A percentile compares a stretch with the other conserved stretches of the same genome.
Conservation (phyloP, 2,329 filamentous ascomycete genomes). For the Trichoderma asperellum region DNA sequence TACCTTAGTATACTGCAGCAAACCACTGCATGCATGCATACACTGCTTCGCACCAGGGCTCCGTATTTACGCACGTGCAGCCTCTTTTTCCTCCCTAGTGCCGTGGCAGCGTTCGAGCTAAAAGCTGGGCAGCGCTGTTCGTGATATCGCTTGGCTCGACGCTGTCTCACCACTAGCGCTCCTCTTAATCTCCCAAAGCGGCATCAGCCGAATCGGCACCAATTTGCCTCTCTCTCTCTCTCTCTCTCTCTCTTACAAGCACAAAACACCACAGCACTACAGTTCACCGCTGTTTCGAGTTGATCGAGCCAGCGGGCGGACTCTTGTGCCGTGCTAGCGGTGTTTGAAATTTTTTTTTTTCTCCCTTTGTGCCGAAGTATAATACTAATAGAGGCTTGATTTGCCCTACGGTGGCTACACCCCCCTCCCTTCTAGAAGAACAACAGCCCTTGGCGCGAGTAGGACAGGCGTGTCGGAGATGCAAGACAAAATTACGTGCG, state of each 20-base stretch:
- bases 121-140: background rate
- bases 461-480: constrained; percentile 12
- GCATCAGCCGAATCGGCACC: constrained; percentile 21
- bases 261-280: background rate
- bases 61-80: constrained; percentile 19
- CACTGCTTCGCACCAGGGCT: constrained; percentile 3
- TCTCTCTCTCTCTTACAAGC: background rate
- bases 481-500: constrained; percentile 17
- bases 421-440: background rate
- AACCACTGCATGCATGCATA: background rate
- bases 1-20: no score
- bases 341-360: background rate
- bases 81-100: background rate
- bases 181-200: constrained; percentile 20
- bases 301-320: constrained; percentile 25
- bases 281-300: constrained; percentile 26
- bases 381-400: background rate
- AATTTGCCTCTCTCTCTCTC: background rate
- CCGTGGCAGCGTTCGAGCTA: constrained; percentile 1
- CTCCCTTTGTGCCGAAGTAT: background rate
- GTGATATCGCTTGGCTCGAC: constrained; percentile 5
- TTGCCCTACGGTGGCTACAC: background rate
- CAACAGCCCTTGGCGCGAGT: background rate
- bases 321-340: constrained; percentile 17
- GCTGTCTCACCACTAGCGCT: constrained; percentile 21